Base-by-base conservation (phyloP, 768 basidiomycete genomes). In the Obba rivulosa region DNA sequence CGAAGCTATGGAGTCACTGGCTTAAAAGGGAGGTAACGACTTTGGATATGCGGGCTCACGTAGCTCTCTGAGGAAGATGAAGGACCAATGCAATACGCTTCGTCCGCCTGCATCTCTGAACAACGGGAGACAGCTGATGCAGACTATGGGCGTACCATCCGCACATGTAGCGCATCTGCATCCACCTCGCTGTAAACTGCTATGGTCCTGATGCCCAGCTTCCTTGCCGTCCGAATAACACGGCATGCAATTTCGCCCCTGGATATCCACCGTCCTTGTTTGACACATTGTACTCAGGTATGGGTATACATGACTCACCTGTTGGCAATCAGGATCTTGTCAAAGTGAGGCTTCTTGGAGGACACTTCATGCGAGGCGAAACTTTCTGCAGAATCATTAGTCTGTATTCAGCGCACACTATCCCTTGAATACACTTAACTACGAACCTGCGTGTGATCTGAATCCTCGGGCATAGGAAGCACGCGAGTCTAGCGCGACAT, bases 201-300 rank as follows among this genome's bases (percentile, higher is more conserved):
- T 14, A 96, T 93, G 0, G 90, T 92, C 74, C 79, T 84, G 63
- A 96, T 85, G 0, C 94, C 93, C 3, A 96, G 72, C 61, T 86
- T 87, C 65, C 75, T 81, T 2, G 91, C 90, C 0, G 93, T 95
- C 21, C 88, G 83, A 47, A 95, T 95, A 38, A 97, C 90, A 17
- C 93, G 84, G 65, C 94, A 96, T 4, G 93, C 92, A 54, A 97
- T 97, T 67, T 97, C 93, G 41, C 93, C 93, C 65, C 92, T 95
- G 52, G 13, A 31, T 40, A 23, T 1, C n/a, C 16, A 7, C 7
- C 5, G 16, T 16, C 5, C 9, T 23, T 4, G 8, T 46, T 7
- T 13, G 21, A 42, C 34, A 43, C 13, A 8, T 28, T 43, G 16
- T 4, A 43, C 11, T 41, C 44, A 47, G 39, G 13, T 34, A 18